Base-by-base conservation (phyloP, 257 asterid genomes). In the Solanum clarkiae region DNA sequence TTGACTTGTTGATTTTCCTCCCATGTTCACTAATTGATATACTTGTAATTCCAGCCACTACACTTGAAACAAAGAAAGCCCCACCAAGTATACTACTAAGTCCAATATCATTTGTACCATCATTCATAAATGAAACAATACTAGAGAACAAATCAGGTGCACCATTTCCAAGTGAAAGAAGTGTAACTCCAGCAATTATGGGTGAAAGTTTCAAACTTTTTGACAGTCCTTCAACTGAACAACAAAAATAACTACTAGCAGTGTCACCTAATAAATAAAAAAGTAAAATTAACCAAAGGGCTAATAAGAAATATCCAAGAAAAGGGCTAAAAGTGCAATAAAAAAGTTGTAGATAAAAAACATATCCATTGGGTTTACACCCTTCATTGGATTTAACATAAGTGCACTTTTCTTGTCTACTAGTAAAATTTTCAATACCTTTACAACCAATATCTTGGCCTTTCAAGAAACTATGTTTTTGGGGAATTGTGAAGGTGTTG, bases 31-130 rank as follows among this genome's bases (percentile, higher is more conserved):
- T 86, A 11, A 92, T 72, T 45, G 89, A 74, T 7, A 94, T 85
- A 57, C 95, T 89, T 40, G 94, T 86, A 2, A 92, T 47, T 2
- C 99, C 99, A 4, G 92, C 97, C 1, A 95, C 99, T 54, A 93
- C 91, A 74, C 98, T 90, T 0, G 95, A 89, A 3, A 95, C 89
- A 91, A 94, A 95, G 18, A 95, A 90, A 1, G 95, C 97, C 2
- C 99, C 98, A 6, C 99, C 99, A 18, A 94, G 87, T 15, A 95
- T 93, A 29, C 97, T 87, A 84, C 91, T 93, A 12, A 94, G 84
- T 32, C 99, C 98, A 56, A 93, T 66, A 42, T 84, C 83, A 42
- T 82, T 81, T 18, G 70, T 74, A 8, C 84, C 88, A 36, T 86
- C 85, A 51, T 80, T 82, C 54, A 60, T 84, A 42, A 87, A 89